phyloP scores from a whole-genome alignment of 371 early-diverging fungal species.

The Batrachochytrium dendrobatidis region DNA sequence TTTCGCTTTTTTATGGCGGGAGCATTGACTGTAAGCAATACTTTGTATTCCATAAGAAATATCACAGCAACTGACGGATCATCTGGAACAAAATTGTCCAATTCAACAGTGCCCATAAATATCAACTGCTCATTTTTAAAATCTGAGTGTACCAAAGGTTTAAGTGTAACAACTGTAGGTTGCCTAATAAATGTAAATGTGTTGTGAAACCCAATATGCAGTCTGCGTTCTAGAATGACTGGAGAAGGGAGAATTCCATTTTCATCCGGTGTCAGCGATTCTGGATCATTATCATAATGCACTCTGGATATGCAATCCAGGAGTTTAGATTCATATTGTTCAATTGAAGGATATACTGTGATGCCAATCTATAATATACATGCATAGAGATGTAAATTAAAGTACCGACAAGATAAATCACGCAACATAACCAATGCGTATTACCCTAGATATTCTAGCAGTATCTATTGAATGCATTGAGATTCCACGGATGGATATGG shows the following conservation, averaged over 20 bases:
- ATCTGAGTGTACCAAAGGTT: constrained; percentile 12
- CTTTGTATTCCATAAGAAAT: constrained; percentile 33
- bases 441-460: constrained; percentile 5
- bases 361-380: constrained; percentile 21
- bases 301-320: constrained; percentile 12
- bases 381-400: background rate
- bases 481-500: background rate
- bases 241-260: constrained; percentile 17
- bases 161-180: constrained; percentile 24
- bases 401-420: constrained; percentile 5
- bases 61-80: constrained; percentile 26
- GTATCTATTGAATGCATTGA: background rate
- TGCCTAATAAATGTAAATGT: constrained; percentile 27
- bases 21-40: constrained; percentile 17
- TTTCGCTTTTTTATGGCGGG: constrained; percentile 13
- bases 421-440: background rate
- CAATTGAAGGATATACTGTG: constrained; percentile 17
- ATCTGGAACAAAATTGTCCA: constrained; percentile 18
- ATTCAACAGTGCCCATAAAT: constrained; percentile 29
- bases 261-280: constrained; percentile 14
- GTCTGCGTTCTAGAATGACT: constrained; percentile 30
- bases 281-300: constrained; percentile 16
- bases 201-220: constrained; percentile 43
- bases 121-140: constrained; percentile 21
- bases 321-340: constrained; percentile 22